A percentile compares a stretch with the other conserved stretches of the same genome.
Conservation (phyloP, 371 early-diverging fungal species). For the Parasitella parasitica region DNA sequence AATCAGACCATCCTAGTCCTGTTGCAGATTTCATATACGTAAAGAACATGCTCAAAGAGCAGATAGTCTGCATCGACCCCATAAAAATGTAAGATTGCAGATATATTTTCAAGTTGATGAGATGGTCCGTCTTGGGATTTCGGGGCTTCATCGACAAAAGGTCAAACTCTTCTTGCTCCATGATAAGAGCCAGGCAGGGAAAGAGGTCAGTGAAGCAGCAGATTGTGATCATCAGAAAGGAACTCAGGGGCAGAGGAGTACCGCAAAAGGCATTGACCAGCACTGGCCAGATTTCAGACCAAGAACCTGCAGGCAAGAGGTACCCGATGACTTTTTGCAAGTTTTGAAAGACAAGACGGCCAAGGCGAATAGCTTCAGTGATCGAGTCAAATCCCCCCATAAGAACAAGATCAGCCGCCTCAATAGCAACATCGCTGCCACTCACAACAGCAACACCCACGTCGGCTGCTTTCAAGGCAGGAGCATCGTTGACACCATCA, state of each 20-base stretch:
- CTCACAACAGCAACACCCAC: constrained; percentile 77
- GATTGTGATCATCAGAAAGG: constrained; percentile 62
- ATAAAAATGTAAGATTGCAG: constrained; percentile 63
- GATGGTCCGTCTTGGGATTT: constrained; percentile 54
- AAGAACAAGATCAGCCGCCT: constrained; percentile 70
- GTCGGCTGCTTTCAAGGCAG: constrained; percentile 74
- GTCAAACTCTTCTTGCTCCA: constrained; percentile 61
- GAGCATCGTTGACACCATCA: constrained; percentile 94
- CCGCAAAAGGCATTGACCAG: constrained; percentile 66
- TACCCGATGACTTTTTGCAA: constrained; percentile 77
- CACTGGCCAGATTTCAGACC: constrained; percentile 68
- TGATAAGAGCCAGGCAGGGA: constrained; percentile 61
- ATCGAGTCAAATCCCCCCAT: constrained; percentile 72
- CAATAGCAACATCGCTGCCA: constrained; percentile 76
- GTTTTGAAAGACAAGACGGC: constrained; percentile 80
- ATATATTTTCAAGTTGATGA: constrained; percentile 53
- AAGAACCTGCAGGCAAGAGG: constrained; percentile 69
- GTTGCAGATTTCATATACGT: constrained; percentile 36
- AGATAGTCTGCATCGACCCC: constrained; percentile 56
- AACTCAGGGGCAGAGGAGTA: constrained; percentile 58
- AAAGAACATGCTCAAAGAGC: constrained; percentile 61
- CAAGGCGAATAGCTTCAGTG: constrained; percentile 69
- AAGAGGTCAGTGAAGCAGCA: constrained; percentile 49
- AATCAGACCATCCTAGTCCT: constrained; percentile 15
- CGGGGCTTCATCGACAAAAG: constrained; percentile 61